Evolutionary conservation across 2,329 filamentous ascomycete species (phyloP).

Genomic region (Alternaria sp.): DNA sequence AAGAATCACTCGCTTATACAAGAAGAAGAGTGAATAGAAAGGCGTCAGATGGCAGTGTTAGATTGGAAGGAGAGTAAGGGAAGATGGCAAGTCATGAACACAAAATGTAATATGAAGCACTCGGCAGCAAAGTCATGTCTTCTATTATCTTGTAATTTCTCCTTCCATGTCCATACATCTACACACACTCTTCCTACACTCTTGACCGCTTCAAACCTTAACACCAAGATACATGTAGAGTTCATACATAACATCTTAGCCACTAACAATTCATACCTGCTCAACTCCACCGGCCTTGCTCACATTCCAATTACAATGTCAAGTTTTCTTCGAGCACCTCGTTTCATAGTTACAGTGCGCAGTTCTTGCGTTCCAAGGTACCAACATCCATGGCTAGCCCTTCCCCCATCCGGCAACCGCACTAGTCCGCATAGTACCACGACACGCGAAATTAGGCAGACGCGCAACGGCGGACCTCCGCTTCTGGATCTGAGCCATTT

Average conservation of each 20-base stretch:
- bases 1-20: too few species aligned
- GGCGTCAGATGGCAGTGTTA: too few species aligned
- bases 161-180: too few species aligned
- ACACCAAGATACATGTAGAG: background rate
- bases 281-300: background rate
- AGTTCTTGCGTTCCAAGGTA: background rate
- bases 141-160: too few species aligned
- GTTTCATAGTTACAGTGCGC: background rate
- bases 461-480: background rate
- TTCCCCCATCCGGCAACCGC: background rate
- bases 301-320: background rate
- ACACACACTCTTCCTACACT: too few species aligned
- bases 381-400: background rate
- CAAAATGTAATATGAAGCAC: too few species aligned
- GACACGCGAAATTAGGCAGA: background rate
- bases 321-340: background rate
- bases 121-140: too few species aligned
- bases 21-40: too few species aligned
- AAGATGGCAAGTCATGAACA: too few species aligned
- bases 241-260: background rate
- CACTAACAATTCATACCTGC: background rate
- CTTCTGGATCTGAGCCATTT: background rate
- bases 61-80: too few species aligned
- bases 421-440: background rate
- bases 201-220: too few species aligned